phyloP scores from a whole-genome alignment of 2,329 filamentous ascomycete species.

The Ophiostoma populinum region DNA sequence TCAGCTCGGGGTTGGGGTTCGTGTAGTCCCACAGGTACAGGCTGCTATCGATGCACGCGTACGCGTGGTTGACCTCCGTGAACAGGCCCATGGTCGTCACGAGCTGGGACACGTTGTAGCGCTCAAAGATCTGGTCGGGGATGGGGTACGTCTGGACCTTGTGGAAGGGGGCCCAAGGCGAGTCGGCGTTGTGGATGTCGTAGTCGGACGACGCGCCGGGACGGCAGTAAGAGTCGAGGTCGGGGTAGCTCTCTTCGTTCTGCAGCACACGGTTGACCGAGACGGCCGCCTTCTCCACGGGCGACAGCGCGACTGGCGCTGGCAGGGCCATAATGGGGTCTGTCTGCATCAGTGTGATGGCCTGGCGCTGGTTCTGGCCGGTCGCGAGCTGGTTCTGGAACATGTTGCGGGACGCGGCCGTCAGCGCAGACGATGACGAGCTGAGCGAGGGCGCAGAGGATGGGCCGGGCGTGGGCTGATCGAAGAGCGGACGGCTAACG shows the following conservation, averaged over 20 bases:
- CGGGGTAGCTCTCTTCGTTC: slow-evolving; percentile 66
- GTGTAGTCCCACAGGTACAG: slow-evolving; percentile 98
- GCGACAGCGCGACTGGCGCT: slow-evolving; percentile 15
- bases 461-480: slow-evolving; percentile 13
- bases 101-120: slow-evolving; percentile 75
- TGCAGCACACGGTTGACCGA: slow-evolving; percentile 68
- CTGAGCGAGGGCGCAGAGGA: not conserved
- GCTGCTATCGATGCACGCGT: slow-evolving; percentile 89
- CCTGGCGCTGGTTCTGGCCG: not conserved
- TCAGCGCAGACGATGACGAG: not conserved
- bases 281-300: slow-evolving; percentile 62
- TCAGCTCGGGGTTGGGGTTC: slow-evolving; percentile 72
- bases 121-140: slow-evolving; percentile 79
- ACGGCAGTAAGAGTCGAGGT: slow-evolving; percentile 75
- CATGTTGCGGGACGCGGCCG: too few relatives aligned
- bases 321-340: slow-evolving; percentile 30
- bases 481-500: slow-evolving; percentile 32
- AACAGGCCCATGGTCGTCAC: slow-evolving; percentile 92
- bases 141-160: slow-evolving; percentile 75
- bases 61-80: slow-evolving; percentile 85
- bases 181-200: slow-evolving; percentile 50
- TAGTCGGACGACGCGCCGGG: slow-evolving; percentile 87
- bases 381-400: too few relatives aligned
- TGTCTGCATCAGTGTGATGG: slow-evolving; percentile 8
- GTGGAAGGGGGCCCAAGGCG: slow-evolving; percentile 78